Evolutionary conservation across 2,329 filamentous ascomycete genomes (phyloP).

Genomic region (Furcasterigmium sp.): DNA sequence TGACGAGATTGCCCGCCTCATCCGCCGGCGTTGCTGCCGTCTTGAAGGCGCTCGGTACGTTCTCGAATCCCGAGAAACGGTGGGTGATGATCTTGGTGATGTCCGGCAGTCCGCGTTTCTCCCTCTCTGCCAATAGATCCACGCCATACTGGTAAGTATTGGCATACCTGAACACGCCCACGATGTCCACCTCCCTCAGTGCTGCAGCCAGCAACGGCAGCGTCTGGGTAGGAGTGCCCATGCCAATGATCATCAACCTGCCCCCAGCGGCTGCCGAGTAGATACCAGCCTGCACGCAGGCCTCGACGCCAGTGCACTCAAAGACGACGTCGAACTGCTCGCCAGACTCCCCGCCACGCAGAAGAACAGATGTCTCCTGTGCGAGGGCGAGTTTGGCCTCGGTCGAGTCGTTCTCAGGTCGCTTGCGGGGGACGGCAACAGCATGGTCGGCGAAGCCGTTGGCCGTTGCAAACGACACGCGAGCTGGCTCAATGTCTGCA

Average conservation of each 20-base stretch:
- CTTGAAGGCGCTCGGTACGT: slow-evolving; percentile 9
- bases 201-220: slow-evolving; percentile 40
- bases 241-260: slow-evolving; percentile 49
- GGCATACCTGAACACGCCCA: slow-evolving; percentile 5
- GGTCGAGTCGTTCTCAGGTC: slow-evolving; percentile 3
- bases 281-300: slow-evolving; percentile 11
- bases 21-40: slow-evolving; percentile 11
- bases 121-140: slow-evolving; percentile 9
- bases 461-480: slow-evolving; percentile 5
- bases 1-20: slow-evolving; percentile 11
- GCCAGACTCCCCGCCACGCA: not conserved
- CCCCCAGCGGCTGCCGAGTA: slow-evolving; percentile 40
- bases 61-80: slow-evolving; percentile 8
- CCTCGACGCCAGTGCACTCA: slow-evolving; percentile 14
- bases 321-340: slow-evolving; percentile 10
- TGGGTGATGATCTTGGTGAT: slow-evolving; percentile 12
- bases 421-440: slow-evolving; percentile 13
- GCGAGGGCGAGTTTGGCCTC: slow-evolving; percentile 16
- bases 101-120: slow-evolving; percentile 9
- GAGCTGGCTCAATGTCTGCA: not conserved
- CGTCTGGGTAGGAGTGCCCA: slow-evolving; percentile 53
- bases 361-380: slow-evolving; percentile 11
- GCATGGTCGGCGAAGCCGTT: slow-evolving; percentile 22
- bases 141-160: slow-evolving; percentile 15
- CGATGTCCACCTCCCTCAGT: slow-evolving; percentile 3